Evolutionary conservation across 2,329 filamentous ascomycete genomes (phyloP).

Genomic region (Aspergillus uvarum): DNA sequence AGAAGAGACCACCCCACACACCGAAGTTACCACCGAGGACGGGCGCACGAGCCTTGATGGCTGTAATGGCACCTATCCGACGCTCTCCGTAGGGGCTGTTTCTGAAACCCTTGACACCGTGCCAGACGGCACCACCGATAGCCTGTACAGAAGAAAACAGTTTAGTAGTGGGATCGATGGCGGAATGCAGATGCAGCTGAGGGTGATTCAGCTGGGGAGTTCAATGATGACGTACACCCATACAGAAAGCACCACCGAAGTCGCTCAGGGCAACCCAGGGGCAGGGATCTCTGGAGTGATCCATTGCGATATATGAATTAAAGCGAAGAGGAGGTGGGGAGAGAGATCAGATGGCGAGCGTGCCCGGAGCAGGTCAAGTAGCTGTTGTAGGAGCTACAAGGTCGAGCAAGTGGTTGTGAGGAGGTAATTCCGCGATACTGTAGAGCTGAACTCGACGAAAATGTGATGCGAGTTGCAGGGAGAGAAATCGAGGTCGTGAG

Average conservation of each 20-base stretch:
- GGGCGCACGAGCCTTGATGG: constrained; percentile 94
- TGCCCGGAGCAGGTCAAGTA: constrained; percentile 4
- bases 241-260: constrained; percentile 94
- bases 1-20: constrained; percentile 95
- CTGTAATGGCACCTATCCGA: constrained; percentile 91
- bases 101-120: constrained; percentile 92
- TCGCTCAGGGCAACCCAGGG: constrained; percentile 96
- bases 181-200: not conserved
- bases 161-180: constrained; percentile 21
- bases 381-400: constrained; percentile 13
- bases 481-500: not conserved
- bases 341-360: constrained; percentile 1
- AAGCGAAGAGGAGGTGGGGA: constrained; percentile 1
- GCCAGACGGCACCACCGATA: constrained; percentile 84
- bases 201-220: not conserved
- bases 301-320: constrained; percentile 57
- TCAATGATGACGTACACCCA: constrained; percentile 70
- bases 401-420: constrained; percentile 8
- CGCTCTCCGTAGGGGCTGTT: constrained; percentile 91
- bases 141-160: constrained; percentile 49
- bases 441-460: not conserved
- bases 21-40: constrained; percentile 97
- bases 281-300: constrained; percentile 95
- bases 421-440: constrained; percentile 2
- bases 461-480: not conserved